Conservation (phyloP, 495 filamentous ascomycete genomes). For the Zalerion maritima region DNA sequence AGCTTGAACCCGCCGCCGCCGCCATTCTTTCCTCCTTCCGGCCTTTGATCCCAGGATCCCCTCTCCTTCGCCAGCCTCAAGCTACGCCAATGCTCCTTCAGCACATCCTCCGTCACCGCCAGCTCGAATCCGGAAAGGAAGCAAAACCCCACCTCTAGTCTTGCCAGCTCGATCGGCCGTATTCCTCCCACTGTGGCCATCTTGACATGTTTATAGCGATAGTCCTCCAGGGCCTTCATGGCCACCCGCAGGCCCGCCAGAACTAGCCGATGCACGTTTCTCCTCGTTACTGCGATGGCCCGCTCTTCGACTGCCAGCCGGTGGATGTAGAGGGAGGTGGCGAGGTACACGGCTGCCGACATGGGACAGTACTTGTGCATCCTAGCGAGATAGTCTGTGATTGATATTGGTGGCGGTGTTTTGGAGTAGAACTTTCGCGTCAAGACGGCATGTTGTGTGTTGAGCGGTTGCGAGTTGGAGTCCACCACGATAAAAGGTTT, state of each 20-base stretch:
- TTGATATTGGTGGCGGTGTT: slow-evolving; percentile 58
- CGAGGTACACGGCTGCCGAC: slow-evolving; percentile 93
- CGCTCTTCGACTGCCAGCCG: slow-evolving; percentile 60
- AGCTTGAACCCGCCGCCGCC: background rate
- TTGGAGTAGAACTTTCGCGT: slow-evolving; percentile 88
- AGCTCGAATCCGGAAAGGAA: slow-evolving; percentile 73
- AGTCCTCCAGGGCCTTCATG: slow-evolving; percentile 85
- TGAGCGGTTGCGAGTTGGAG: slow-evolving; percentile 45
- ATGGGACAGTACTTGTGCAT: slow-evolving; percentile 86
- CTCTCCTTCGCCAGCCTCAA: slow-evolving; percentile 21
- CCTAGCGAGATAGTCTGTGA: slow-evolving; percentile 74
- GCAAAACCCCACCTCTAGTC: slow-evolving; percentile 83
- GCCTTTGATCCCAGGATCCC: slow-evolving; percentile 15
- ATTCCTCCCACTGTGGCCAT: slow-evolving; percentile 87
- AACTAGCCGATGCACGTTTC: slow-evolving; percentile 77
- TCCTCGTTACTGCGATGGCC: slow-evolving; percentile 55
- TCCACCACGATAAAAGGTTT: slow-evolving; percentile 41
- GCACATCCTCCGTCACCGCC: slow-evolving; percentile 47
- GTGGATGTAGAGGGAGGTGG: slow-evolving; percentile 79
- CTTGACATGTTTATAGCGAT: slow-evolving; percentile 67
- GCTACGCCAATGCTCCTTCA: slow-evolving; percentile 40
- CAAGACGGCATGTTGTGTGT: slow-evolving; percentile 62
- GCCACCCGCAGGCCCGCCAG: slow-evolving; percentile 74
- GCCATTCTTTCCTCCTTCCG: slow-evolving; percentile 28
- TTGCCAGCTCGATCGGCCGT: slow-evolving; percentile 57